Evolutionary conservation across 352 stramenopile genomes (phyloP).

Genomic region (Stephanocyclus meneghinianus): DNA sequence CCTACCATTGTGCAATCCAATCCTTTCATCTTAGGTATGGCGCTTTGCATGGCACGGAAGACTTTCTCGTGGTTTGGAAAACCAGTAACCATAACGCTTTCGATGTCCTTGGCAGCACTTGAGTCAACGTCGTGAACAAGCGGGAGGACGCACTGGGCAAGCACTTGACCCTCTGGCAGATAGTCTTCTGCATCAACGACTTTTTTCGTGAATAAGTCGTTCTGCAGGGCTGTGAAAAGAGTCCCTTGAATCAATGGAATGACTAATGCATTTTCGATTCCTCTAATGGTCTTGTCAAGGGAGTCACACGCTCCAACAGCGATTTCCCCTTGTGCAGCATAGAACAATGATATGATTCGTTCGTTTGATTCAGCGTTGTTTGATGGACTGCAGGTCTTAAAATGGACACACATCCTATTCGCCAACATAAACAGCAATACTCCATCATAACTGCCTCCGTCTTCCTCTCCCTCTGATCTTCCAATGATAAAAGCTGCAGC

Average conservation of each 20-base stretch:
- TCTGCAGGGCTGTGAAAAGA: constrained; percentile 61
- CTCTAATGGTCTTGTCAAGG: constrained; percentile 59
- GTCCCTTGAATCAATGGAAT: constrained; percentile 77
- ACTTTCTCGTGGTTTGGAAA: constrained; percentile 55
- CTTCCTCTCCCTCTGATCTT: constrained; percentile 67
- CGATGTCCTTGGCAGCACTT: constrained; percentile 53
- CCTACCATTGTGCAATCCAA: constrained; percentile 55
- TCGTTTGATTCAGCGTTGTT: constrained; percentile 66
- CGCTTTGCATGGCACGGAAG: constrained; percentile 29
- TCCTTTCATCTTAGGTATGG: constrained; percentile 46
- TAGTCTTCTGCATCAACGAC: constrained; percentile 15
- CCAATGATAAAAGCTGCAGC: constrained; percentile 72
- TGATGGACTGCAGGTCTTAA: constrained; percentile 64
- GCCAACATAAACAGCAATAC: constrained; percentile 70
- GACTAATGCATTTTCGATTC: constrained; percentile 69
- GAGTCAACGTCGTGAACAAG: constrained; percentile 58
- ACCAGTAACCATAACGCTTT: constrained; percentile 48
- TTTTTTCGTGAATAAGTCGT: constrained; percentile 45
- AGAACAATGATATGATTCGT: constrained; percentile 68
- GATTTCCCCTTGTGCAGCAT: constrained; percentile 66
- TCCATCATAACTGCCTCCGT: constrained; percentile 64
- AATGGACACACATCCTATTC: constrained; percentile 76
- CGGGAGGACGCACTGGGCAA: constrained; percentile 70
- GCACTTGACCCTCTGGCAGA: constrained; percentile 69
- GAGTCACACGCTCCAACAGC: constrained; percentile 59